Evolutionary conservation across 352 stramenopile genomes (phyloP), one percentile per base, ranked within the genome.

Genomic region (Halophytophthora polymorphica): DNA sequence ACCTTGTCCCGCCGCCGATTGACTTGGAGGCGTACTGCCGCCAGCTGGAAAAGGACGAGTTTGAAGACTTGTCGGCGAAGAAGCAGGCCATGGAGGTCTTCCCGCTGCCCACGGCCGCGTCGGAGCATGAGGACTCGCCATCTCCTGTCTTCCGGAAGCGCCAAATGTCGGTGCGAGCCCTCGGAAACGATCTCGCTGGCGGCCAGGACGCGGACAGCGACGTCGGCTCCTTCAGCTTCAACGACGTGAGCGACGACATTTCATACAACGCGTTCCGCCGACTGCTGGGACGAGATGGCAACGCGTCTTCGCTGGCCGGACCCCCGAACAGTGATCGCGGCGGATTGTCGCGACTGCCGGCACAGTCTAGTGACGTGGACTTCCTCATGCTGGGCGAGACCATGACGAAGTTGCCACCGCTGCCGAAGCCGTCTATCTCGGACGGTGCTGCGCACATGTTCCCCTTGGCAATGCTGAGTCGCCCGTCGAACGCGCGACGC

Each of bases 1-100:
- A 88, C 36, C 53, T 94, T 3, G 81, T 91, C 5, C 83, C 83
- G 0, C 81, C 83, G 2, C 83, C 83, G 22, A 88, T 94, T 35
- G 83, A 94, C 57, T 50, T 94, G 25, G 79, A 90, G 35, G 83
- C 76, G 18, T 94, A 92, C 52, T 90, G 77, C 22, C 59, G 59
- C 6, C 77, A 94, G 45, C 58, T 90, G 2, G 81, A 92, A 23
- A 86, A 86, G 23, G 83, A 91, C 14, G 66, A 84, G 46, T 59
- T 77, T 13, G 64, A 66, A 6, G 44, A 64, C 38, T 38, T 58
- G 23, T 59, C 65, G 12, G 55, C 60, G 33, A 48, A 34, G 50
- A 46, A 47, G 49, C 28, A 34, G 22, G 18, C 63, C 21, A 46
- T 57, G 22, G 53, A 52, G 23, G n/a, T 36, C 4, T 15, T 47